Evolutionary conservation across 2,329 filamentous ascomycete genomes (phyloP).

Genomic region (Phialophora macrospora): DNA sequence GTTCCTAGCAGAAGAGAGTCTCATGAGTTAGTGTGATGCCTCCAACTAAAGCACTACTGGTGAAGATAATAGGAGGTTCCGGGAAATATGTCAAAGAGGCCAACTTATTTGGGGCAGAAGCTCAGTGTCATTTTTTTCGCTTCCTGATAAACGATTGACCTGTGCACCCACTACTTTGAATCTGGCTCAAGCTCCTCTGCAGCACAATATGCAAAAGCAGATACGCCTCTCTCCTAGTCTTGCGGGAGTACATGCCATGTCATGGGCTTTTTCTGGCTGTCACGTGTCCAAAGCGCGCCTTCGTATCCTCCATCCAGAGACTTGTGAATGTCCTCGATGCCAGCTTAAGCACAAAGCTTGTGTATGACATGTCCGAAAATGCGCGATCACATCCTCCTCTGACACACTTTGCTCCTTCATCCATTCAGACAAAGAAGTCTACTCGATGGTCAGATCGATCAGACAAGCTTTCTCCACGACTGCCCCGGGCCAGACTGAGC

Average conservation of each 20-base stretch:
- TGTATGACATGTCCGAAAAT: neutral
- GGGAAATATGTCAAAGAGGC: too few species aligned
- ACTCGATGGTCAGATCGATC: neutral
- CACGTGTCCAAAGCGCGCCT: neutral
- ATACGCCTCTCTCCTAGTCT: neutral
- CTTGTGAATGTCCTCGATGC: neutral
- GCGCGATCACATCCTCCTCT: neutral
- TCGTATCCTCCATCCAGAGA: neutral
- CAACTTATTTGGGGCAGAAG: neutral
- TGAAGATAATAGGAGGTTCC: too few species aligned
- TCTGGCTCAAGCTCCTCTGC: neutral
- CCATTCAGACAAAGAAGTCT: neutral
- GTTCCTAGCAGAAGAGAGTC: too few species aligned
- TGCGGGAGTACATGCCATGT: neutral
- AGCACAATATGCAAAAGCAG: neutral
- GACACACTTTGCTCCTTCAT: neutral
- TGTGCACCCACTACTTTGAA: neutral
- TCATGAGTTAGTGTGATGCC: too few species aligned
- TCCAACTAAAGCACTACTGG: too few species aligned
- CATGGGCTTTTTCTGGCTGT: neutral
- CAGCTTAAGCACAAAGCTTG: neutral
- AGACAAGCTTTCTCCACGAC: conserved; percentile 20
- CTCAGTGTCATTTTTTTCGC: neutral
- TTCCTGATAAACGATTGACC: neutral
- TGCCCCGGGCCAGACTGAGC: conserved; percentile 9